A percentile compares a stretch with the other conserved stretches of the same genome.
These are phyloP conservation scores for Zanthoxylum bungeanum DNA, from an alignment of 345 rosid genomes.

Conservation along the genomic window DNA sequence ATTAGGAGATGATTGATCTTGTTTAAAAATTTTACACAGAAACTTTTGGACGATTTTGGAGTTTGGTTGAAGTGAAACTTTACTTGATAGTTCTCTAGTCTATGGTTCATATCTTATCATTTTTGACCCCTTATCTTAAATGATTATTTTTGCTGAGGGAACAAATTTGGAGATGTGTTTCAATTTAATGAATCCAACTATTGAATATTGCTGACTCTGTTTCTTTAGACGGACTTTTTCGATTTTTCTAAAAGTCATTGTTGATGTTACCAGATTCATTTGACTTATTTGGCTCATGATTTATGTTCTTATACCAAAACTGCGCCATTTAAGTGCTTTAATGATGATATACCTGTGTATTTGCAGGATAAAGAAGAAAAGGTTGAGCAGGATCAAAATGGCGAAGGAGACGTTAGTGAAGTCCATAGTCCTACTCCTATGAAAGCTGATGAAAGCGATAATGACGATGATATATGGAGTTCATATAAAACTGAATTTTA, in stretches of 20 bases:
- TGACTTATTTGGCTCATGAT: not conserved
- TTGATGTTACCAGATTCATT: too few species aligned
- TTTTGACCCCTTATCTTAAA: too few species aligned
- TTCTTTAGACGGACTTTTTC: not conserved
- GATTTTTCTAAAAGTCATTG: too few species aligned
- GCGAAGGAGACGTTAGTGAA: conserved; percentile 24
- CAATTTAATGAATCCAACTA: too few species aligned
- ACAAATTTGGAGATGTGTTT: not conserved
- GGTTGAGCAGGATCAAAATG: conserved; percentile 28
- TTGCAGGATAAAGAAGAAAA: conserved; percentile 41
- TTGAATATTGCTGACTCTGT: not conserved
- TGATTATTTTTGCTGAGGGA: not conserved
- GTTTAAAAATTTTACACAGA: not conserved
- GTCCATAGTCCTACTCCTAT: conserved; percentile 18
- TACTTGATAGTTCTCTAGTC: not conserved
- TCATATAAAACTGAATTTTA: conserved; percentile 29
- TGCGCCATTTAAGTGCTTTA: not conserved
- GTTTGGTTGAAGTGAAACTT: not conserved
- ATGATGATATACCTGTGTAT: conserved; percentile 4
- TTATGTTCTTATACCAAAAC: not conserved
- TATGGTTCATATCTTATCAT: not conserved
- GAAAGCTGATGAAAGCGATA: conserved; percentile 27
- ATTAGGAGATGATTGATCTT: too few species aligned
- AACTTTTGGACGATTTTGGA: not conserved
- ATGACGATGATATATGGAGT: conserved; percentile 25